phyloP scores from a whole-genome alignment of 176 grass and related monocot genomes.

The Puccinellia tenuiflora region DNA sequence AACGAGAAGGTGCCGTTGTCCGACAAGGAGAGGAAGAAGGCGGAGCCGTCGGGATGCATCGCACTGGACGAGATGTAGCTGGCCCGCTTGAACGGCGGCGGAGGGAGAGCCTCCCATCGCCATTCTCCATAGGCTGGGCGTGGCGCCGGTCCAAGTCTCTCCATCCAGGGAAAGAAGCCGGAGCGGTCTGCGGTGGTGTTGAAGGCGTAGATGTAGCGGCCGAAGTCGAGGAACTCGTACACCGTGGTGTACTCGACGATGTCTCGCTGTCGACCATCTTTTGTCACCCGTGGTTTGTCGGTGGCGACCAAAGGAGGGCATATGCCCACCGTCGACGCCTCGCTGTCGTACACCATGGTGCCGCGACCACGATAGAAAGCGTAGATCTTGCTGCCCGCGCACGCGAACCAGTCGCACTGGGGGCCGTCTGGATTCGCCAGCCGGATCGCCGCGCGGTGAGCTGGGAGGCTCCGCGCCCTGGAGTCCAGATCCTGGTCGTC shows the following conservation, averaged over 20 bases:
- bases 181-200: too few species aligned
- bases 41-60: background rate
- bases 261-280: background rate
- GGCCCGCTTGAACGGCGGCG: background rate
- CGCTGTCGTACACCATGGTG: background rate
- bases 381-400: background rate
- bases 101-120: background rate
- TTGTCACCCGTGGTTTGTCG: too few species aligned
- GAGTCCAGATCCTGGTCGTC: background rate
- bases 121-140: background rate
- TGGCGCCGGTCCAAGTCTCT: background rate
- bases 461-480: background rate
- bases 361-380: background rate
- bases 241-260: background rate
- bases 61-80: background rate
- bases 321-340: background rate
- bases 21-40: background rate
- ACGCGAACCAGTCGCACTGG: background rate
- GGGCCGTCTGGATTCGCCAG: background rate
- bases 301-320: background rate
- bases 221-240: background rate
- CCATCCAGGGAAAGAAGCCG: background rate
- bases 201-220: background rate
- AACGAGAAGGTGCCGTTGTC: background rate
- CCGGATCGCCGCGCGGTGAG: background rate